phyloP scores from a whole-genome alignment of 1,139 yeast genomes.

The Pneumocystis canis region DNA sequence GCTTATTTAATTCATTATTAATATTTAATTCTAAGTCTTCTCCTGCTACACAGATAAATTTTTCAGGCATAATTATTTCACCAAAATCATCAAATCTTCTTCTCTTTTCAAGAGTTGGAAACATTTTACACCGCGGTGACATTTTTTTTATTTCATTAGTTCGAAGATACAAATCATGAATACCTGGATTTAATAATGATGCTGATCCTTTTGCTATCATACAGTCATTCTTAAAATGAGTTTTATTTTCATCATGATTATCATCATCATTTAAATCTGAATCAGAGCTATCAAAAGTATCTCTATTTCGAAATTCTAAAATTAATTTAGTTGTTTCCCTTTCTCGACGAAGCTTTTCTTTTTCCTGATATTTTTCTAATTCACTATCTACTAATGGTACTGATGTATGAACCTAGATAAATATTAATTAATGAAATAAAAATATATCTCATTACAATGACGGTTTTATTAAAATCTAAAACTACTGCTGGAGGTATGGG shows the following conservation, averaged over 20 bases:
- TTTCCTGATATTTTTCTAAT: conserved; percentile 21
- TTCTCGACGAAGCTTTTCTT: conserved; percentile 27
- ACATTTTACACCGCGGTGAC: conserved; percentile 36
- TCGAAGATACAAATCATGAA: conserved; percentile 10
- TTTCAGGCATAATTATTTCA: conserved; percentile 45
- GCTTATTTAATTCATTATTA: not conserved
- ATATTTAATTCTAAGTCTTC: conserved; percentile 3
- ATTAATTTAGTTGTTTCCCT: conserved; percentile 40
- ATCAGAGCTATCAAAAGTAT: conserved; percentile 31
- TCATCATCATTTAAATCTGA: conserved; percentile 18
- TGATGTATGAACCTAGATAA: conserved; percentile 13
- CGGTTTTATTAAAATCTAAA: not conserved
- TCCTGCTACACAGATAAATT: conserved; percentile 34
- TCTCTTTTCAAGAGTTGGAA: conserved; percentile 49
- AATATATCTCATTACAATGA: conserved; percentile 17
- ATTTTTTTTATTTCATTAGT: conserved; percentile 6
- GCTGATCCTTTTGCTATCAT: conserved; percentile 10
- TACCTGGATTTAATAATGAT: conserved; percentile 6
- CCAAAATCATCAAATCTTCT: conserved; percentile 76
- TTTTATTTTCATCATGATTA: conserved; percentile 19
- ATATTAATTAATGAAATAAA: conserved; percentile 17
- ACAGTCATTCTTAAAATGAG: conserved; percentile 5
- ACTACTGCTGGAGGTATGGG: not conserved
- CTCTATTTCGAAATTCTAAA: conserved; percentile 41
- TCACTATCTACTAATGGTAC: conserved; percentile 26